A percentile compares a stretch with the other conserved stretches of the same genome.
These are phyloP conservation scores for Aspergillus novofumigatus DNA, from an alignment of 2,329 filamentous ascomycete species.

Conservation along the genomic window DNA sequence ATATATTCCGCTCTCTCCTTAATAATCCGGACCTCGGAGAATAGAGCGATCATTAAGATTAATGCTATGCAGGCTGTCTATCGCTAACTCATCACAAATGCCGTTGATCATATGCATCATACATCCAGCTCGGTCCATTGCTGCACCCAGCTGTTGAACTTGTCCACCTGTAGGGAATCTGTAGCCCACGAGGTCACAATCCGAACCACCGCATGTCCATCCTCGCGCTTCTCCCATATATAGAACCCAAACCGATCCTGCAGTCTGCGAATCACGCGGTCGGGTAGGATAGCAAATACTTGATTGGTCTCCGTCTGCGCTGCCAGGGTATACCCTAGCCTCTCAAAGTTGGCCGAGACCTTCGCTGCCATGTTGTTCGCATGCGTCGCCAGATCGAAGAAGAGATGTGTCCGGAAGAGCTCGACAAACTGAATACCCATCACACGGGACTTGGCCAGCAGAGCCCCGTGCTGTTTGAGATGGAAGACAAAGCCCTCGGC, in stretches of 20 bases:
- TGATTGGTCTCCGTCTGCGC: slow-evolving; percentile 51
- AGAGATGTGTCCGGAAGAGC: slow-evolving; percentile 45
- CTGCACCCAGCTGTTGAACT: slow-evolving; percentile 27
- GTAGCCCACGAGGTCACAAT: slow-evolving; percentile 52
- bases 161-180: slow-evolving; percentile 40
- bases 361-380: slow-evolving; percentile 45
- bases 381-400: slow-evolving; percentile 44
- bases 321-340: slow-evolving; percentile 40
- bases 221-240: slow-evolving; percentile 44
- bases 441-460: slow-evolving; percentile 49
- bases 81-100: neutral
- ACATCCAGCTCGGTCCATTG: slow-evolving; percentile 19
- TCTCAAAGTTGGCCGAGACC: slow-evolving; percentile 43
- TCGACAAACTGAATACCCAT: slow-evolving; percentile 50
- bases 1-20: too few species aligned
- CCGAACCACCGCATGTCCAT: slow-evolving; percentile 40
- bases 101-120: neutral
- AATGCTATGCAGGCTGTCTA: neutral
- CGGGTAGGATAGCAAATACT: slow-evolving; percentile 46
- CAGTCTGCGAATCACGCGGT: slow-evolving; percentile 35
- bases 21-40: neutral
- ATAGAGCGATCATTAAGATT: neutral
- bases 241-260: slow-evolving; percentile 47
- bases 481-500: slow-evolving; percentile 49
- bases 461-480: slow-evolving; percentile 50